Conservation (phyloP, 2,329 filamentous ascomycete genomes). For the Cryphonectria nitschkei region DNA sequence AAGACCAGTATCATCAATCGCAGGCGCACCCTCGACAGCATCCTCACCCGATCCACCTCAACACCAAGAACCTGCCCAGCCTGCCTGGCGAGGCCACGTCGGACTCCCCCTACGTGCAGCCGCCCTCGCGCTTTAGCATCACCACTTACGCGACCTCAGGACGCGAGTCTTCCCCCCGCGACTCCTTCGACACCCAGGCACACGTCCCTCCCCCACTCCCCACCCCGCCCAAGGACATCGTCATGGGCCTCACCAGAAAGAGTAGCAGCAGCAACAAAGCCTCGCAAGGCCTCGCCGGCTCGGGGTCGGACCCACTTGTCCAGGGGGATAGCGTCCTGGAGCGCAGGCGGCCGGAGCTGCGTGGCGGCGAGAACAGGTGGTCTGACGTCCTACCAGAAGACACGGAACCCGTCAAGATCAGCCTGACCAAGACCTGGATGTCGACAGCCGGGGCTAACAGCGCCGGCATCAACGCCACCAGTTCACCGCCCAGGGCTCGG, state of each 20-base stretch:
- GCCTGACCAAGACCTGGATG: slow-evolving; percentile 41
- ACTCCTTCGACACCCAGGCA: slow-evolving; percentile 39
- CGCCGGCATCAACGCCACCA: slow-evolving; percentile 26
- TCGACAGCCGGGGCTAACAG: slow-evolving; percentile 33
- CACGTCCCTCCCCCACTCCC: slow-evolving; percentile 39
- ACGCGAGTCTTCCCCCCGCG: slow-evolving; percentile 45
- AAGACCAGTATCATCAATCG: not conserved
- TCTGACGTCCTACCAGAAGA: slow-evolving; percentile 34
- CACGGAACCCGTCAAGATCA: slow-evolving; percentile 39
- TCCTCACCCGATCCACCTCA: slow-evolving; percentile 35
- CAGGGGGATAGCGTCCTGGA: slow-evolving; percentile 42
- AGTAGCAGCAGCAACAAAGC: slow-evolving; percentile 13
- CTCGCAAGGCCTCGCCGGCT: slow-evolving; percentile 21
- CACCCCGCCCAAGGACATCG: slow-evolving; percentile 41
- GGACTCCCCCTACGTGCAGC: slow-evolving; percentile 49
- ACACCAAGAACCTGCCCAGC: slow-evolving; percentile 22
- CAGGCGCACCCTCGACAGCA: slow-evolving; percentile 15
- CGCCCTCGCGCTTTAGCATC: slow-evolving; percentile 65
- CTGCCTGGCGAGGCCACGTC: slow-evolving; percentile 19
- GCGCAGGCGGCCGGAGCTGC: slow-evolving; percentile 42
- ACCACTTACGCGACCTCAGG: slow-evolving; percentile 63
- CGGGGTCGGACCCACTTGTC: not conserved
- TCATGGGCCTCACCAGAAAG: slow-evolving; percentile 30
- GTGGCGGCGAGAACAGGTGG: slow-evolving; percentile 33
- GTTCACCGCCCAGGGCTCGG: slow-evolving; percentile 22